Evolutionary conservation across 202 grass and related monocot species (phyloP).

Genomic region (Carex sylvatica): DNA sequence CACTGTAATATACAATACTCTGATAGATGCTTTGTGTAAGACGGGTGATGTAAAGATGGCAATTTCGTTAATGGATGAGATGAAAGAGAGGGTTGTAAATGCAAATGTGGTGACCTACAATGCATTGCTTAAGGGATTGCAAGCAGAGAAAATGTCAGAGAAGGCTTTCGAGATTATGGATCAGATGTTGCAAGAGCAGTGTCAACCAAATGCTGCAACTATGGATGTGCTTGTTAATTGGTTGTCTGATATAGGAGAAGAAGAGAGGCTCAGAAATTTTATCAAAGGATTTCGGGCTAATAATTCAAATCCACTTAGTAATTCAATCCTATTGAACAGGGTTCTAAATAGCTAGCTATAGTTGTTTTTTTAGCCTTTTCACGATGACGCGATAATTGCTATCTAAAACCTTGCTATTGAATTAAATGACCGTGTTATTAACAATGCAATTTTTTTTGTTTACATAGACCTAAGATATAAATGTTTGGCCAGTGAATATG

Average conservation of each 20-base stretch:
- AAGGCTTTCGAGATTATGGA: constrained; percentile 73
- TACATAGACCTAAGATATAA: neutral
- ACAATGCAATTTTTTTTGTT: neutral
- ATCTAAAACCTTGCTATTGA: neutral
- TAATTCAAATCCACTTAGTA: neutral
- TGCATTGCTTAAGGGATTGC: constrained; percentile 59
- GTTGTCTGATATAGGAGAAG: constrained; percentile 58
- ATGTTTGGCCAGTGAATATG: neutral
- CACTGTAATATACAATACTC: constrained; percentile 61
- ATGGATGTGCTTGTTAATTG: constrained; percentile 70
- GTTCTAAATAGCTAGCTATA: no score
- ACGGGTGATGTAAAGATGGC: constrained; percentile 35
- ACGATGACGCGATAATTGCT: no score
- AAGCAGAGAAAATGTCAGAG: constrained; percentile 34
- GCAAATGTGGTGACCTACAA: constrained; percentile 60
- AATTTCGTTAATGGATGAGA: constrained; percentile 51
- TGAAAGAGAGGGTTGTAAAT: constrained; percentile 46
- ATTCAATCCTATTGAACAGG: neutral
- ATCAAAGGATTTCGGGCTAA: constrained; percentile 23
- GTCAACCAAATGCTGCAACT: constrained; percentile 60
- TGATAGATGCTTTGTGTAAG: constrained; percentile 62
- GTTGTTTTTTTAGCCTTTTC: no score
- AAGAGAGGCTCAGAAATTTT: constrained; percentile 52
- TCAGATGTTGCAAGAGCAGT: constrained; percentile 54
- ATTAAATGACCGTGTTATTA: neutral